A percentile compares a stretch with the other conserved stretches of the same genome.
These are phyloP conservation scores for Teunomyces gatunensis DNA, from an alignment of 805 yeast species.

Conservation along the genomic window DNA sequence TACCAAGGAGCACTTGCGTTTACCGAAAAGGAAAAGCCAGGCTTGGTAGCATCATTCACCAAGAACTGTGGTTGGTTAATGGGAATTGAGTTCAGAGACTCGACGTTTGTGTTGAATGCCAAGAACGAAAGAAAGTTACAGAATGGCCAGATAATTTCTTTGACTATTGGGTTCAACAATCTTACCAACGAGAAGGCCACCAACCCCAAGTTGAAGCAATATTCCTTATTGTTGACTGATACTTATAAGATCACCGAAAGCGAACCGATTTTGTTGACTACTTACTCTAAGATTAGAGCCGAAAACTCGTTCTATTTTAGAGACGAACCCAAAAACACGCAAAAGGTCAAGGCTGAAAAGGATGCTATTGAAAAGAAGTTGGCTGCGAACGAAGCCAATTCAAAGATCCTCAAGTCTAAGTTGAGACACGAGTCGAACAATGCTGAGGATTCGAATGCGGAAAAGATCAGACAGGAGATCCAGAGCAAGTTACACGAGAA, in stretches of 20 bases:
- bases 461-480: conserved; percentile 74
- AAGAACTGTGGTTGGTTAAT: conserved; percentile 85
- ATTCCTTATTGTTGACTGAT: conserved; percentile 75
- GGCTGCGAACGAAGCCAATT: conserved; percentile 36
- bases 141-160: conserved; percentile 71
- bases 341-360: conserved; percentile 38
- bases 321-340: conserved; percentile 45
- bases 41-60: conserved; percentile 60
- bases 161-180: conserved; percentile 75
- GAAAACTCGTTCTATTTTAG: conserved; percentile 85
- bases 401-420: conserved; percentile 75
- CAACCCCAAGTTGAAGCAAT: conserved; percentile 52
- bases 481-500: conserved; percentile 82
- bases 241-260: conserved; percentile 68
- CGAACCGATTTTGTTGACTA: conserved; percentile 67
- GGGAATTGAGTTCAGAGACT: conserved; percentile 87
- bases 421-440: conserved; percentile 72
- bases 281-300: conserved; percentile 64
- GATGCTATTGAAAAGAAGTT: conserved; percentile 31
- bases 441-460: conserved; percentile 68
- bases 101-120: conserved; percentile 65
- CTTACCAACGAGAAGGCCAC: conserved; percentile 47
- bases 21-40: conserved; percentile 59
- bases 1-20: conserved; percentile 62
- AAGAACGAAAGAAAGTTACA: conserved; percentile 67